Base-by-base conservation (phyloP, 1,284 basidiomycete genomes). In the Puccinia polysora region DNA sequence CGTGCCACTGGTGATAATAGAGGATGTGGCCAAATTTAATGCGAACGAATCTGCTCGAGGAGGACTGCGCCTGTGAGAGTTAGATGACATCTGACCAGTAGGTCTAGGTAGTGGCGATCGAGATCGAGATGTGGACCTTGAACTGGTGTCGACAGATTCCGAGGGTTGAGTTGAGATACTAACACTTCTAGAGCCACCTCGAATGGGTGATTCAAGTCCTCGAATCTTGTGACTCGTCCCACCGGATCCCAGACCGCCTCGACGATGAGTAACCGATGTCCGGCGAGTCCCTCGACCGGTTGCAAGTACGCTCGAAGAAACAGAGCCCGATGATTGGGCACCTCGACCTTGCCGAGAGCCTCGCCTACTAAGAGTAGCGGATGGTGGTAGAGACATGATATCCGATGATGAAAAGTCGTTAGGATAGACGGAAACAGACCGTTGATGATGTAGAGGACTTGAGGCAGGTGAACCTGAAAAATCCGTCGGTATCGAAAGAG, bases 91-190 rank as follows among this genome's bases (percentile, higher is more conserved):
- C 88, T 85, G 40, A 87, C 79, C 85, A 75, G 83, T 7, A 6
- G 28, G 5, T 32, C 32, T 36, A 15, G 91, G 93, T 76, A 97
- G 84, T 0, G 95, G 95, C 5, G 69, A 71, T 52, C 91, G 87
- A 2, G 95, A 97, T 43, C 95, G 88, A 60, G 94, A 97, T 1
- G 90, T 93, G 1, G 92, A 95, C 32, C 95, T 88, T n/a, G 95
- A 97, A 78, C 87, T 93, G 73, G 88, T 86, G 34, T 74, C 75
- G 3, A 79, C 72, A 85, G 86, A 70, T 88, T 91, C 75, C 83
- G 86, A 52, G 85, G 83, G 18, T 86, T 84, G 53, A 86, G 86
- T 63, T 85, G 81, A 73, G 87, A 71, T 32, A 73, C 74, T 56
- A 59, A 73, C 28, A 74, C 59, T 58, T 74, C 75, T 40, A 2